Evolutionary conservation across 331 rosid genomes (phyloP).

Genomic region (Prunus yedoensis): DNA sequence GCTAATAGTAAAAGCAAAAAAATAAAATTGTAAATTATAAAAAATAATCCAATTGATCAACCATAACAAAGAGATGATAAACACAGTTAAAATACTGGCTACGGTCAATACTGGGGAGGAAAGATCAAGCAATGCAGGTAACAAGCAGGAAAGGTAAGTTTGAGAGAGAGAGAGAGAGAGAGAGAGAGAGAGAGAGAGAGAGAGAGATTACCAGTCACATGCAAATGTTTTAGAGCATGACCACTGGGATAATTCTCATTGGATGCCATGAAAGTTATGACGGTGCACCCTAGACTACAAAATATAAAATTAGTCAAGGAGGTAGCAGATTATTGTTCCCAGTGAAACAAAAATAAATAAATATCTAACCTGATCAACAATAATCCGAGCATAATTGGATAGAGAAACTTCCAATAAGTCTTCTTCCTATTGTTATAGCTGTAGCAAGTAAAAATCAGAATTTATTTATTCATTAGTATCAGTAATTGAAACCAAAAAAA

Average conservation of each 20-base stretch:
- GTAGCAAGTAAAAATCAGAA: constrained; percentile 31
- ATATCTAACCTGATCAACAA: constrained; percentile 68
- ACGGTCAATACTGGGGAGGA: background rate
- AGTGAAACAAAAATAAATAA: constrained; percentile 21
- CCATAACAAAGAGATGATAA: no score
- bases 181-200: constrained; percentile 5
- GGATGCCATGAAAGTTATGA: constrained; percentile 79
- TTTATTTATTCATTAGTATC: constrained; percentile 11
- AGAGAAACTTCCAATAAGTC: constrained; percentile 71
- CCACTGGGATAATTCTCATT: constrained; percentile 91
- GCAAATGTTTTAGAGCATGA: constrained; percentile 75
- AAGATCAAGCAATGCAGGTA: background rate
- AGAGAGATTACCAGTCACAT: constrained; percentile 50
- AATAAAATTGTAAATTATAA: no score
- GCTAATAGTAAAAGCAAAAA: background rate
- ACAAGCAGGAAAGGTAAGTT: no score
- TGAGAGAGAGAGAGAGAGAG: no score
- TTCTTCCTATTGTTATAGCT: constrained; percentile 91
- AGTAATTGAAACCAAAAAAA: background rate
- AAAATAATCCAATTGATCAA: no score
- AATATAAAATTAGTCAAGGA: constrained; percentile 33
- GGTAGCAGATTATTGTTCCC: constrained; percentile 1
- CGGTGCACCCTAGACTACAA: constrained; percentile 82
- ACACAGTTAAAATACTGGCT: no score
- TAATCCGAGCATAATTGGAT: constrained; percentile 59